Percentiles rank a stretch among this genome's conserved stretches.
Conservation (phyloP, 169 alveolate species). For the Cryptosporidium viatorum region DNA sequence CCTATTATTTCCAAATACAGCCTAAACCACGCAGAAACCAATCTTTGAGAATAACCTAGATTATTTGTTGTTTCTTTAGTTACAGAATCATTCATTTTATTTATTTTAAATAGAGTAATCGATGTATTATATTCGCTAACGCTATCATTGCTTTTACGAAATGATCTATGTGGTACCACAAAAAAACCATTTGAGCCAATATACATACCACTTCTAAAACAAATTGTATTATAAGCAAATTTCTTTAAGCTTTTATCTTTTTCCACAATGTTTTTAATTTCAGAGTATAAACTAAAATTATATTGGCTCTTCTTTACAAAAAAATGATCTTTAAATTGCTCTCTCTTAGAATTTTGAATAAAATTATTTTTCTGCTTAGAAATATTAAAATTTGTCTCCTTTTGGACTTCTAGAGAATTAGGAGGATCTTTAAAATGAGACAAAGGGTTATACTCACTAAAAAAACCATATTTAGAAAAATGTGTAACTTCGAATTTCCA, state of each 20-base stretch:
- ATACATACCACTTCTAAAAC: slow-evolving; percentile 61
- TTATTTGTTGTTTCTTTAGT: neutral
- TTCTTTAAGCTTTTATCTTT: neutral
- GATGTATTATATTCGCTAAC: slow-evolving; percentile 23
- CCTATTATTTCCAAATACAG: slow-evolving; percentile 37
- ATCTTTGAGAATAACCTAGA: neutral
- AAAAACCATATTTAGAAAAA: slow-evolving; percentile 54
- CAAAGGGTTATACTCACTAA: neutral
- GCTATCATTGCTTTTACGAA: neutral
- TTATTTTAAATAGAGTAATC: slow-evolving; percentile 25
- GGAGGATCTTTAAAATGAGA: neutral
- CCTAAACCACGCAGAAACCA: slow-evolving; percentile 41
- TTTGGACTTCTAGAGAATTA: neutral
- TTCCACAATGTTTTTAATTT: slow-evolving; percentile 7
- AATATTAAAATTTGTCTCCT: neutral
- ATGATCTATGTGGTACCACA: slow-evolving; percentile 42
- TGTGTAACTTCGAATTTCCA: slow-evolving; percentile 70
- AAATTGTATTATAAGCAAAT: neutral
- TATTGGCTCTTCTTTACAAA: slow-evolving; percentile 3
- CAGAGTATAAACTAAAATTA: slow-evolving; percentile 2
- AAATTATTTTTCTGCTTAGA: neutral
- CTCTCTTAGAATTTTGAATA: neutral
- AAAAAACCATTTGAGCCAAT: slow-evolving; percentile 41
- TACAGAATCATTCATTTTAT: neutral
- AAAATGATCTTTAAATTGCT: neutral